Evolutionary conservation across 2,329 filamentous ascomycete genomes (phyloP).

Genomic region (Akanthomyces dipterigenus): DNA sequence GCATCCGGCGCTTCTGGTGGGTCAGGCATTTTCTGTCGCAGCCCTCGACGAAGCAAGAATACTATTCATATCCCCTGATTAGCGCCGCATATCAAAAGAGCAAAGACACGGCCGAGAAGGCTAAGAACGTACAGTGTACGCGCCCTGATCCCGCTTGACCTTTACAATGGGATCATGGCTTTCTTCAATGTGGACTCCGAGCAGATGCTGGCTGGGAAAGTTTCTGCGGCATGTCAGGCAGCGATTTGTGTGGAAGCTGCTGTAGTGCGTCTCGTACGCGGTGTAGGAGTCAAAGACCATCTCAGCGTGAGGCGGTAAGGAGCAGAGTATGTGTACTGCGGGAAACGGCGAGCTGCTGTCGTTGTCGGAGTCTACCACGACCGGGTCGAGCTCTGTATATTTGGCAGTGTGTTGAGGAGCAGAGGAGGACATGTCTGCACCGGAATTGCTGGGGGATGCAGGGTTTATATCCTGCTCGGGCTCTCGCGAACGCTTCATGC

Average conservation of each 20-base stretch:
- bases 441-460: constrained; percentile 17
- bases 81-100: not conserved
- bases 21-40: constrained; percentile 82
- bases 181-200: constrained; percentile 82
- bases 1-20: constrained; percentile 74
- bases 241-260: constrained; percentile 71
- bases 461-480: constrained; percentile 40
- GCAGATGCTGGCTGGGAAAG: constrained; percentile 75
- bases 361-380: constrained; percentile 26
- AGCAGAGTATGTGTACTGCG: constrained; percentile 63
- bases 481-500: constrained; percentile 60
- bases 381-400: constrained; percentile 51
- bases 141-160: constrained; percentile 67
- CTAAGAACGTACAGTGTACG: constrained; percentile 66
- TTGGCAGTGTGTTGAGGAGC: constrained; percentile 39
- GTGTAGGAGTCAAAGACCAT: constrained; percentile 67
- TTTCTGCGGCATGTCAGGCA: constrained; percentile 82
- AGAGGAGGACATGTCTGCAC: constrained; percentile 12
- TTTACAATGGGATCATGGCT: constrained; percentile 77
- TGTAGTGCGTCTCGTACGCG: constrained; percentile 85
- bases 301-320: constrained; percentile 70
- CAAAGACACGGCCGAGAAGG: not conserved
- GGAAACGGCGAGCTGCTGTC: constrained; percentile 22
- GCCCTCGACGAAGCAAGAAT: constrained; percentile 80
- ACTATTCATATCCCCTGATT: constrained; percentile 41